Evolutionary conservation across 331 rosid genomes (phyloP), one percentile per base, ranked within the genome.

Genomic region (Acacia concinna): DNA sequence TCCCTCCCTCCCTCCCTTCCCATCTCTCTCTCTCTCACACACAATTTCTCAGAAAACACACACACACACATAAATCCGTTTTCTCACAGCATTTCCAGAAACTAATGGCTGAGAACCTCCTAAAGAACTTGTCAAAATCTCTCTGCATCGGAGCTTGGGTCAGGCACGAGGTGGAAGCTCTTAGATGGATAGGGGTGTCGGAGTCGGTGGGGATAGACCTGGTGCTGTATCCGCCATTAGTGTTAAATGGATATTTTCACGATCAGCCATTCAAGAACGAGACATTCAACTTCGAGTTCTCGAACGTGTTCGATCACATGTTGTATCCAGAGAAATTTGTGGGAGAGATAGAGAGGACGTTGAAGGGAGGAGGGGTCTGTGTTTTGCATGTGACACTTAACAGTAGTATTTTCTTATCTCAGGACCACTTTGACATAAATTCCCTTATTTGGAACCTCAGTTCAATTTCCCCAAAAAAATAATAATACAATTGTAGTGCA

Each of bases 221-320:
- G 11, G 99, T 93, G 40, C 97, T 98, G 0, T 90, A 75, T 73
- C 99, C 97, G 2, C 99, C 96, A 0, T 67, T 95, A 17, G 99
- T 95, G 3, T 44, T 95, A 4, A 44, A 84, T 66, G 99, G 96
- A 0, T 97, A 95, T 68, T 95, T 95, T 37, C 99, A 95, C 8
- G 80, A 75, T 52, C 97, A 93, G 70, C 98, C 97, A 1, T 95
- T 95, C 25, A 12, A 10, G 2, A 78, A 86, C 28, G 82, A 83
- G 10, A 93, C 83, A 1, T 93, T 91, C 64, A 97, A 93, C 60
- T 95, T 91, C 23, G 99, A 95, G 30, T 95, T 95, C 91, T 92
- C 97, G 9, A 95, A 95, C 85, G 99, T 95, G 46, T 95, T 95
- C 78, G 99, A 95, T 46, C 99, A 95, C 84, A 97, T 98, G 73